Base-by-base conservation (phyloP, 768 basidiomycete genomes). In the Mycena epipterygia region DNA sequence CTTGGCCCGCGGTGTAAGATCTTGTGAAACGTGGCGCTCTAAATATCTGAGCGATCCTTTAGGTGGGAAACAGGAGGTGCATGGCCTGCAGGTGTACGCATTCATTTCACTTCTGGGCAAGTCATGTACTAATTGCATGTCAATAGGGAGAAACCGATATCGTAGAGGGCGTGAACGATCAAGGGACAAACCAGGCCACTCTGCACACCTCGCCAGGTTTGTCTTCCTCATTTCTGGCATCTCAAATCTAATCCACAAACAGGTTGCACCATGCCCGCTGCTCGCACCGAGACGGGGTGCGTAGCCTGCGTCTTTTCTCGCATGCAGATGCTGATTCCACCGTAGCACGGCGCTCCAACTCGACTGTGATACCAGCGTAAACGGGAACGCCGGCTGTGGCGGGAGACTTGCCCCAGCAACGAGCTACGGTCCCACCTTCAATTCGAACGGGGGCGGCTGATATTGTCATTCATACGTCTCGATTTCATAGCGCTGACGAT, bases 371-470 rank as follows among this genome's bases (percentile, higher is more conserved):
- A 78, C 78, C 19, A 73, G 75, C 17, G 84, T 80, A n/a, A 86
- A 84, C 71, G 75, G 78, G 16, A 89, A 89, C 69, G 73, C 81
- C 1, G 89, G 89, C 0, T 90, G 89, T 68, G 86, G 86, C 5
- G 84, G 86, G 27, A 79, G 75, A 25, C 76, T 81, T 41, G 74
- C 75, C 17, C 74, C 77, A 21, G 51, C 79, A 1, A 79, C 83
- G 57, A 89, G 86, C 80, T 91, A 85, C 75, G 91, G 90, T 0
- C 86, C 89, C 3, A 59, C 79, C 0, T 90, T 91, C 82, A 91
- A 92, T 73, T 73, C 64, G 46, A 84, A 83, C 49, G 87, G 89
- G 19, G 91, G 90, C 14, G 90, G 91, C 64, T 91, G 87, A 88
- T 91, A 65, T 52, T 29, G n/a, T 29, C 29, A 0, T 21, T 33